Base-by-base conservation (phyloP, 441 rosid species). In the Gossypium schwendimanii region DNA sequence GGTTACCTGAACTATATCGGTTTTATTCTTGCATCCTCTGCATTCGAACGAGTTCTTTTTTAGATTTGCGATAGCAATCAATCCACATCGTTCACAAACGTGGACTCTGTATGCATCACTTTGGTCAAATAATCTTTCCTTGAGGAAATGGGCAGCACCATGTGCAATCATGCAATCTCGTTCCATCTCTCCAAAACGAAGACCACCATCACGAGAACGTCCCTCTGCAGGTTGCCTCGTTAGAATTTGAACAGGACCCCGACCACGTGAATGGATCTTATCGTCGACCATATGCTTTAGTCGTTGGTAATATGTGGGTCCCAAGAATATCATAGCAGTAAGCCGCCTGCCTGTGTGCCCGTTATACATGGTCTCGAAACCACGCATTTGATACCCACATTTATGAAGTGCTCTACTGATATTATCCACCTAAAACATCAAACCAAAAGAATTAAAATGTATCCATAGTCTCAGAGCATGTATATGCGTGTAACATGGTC, bases 141-240 rank as follows among this genome's bases (percentile, higher is more conserved):
- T 93, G 71, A 95, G 88, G 61, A 95, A 95, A 79, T 89, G 84
- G 9, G 97, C 94, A 1, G 97, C 99, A 33, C 99, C 99, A 73
- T 92, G 99, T 0, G 99, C 99, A 70, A 92, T 95, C 97, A 93
- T 95, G 75, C 99, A 95, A 75, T 95, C 99, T 5, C 98, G 86
- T 73, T 95, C 99, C 99, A 93, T 93, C 75, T 95, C 99, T 72
- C 99, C 97, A 28, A 95, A 95, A 20, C 99, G 92, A 49, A 95
- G 95, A 52, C 98, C 99, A 75, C 98, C 98, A 73, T 95, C 93
- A 69, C 98, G 98, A 0, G 97, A 95, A 53, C 98, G 84, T 14
- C 99, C 99, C 80, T 93, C 97, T 1, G 97, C 99, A 44, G 99
- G 97, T 78, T 95, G 99, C 85, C 98, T 88, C 0, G 97, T 93